Evolutionary conservation across 495 filamentous ascomycete genomes (phyloP).

Genomic region (Neurospora sp.): DNA sequence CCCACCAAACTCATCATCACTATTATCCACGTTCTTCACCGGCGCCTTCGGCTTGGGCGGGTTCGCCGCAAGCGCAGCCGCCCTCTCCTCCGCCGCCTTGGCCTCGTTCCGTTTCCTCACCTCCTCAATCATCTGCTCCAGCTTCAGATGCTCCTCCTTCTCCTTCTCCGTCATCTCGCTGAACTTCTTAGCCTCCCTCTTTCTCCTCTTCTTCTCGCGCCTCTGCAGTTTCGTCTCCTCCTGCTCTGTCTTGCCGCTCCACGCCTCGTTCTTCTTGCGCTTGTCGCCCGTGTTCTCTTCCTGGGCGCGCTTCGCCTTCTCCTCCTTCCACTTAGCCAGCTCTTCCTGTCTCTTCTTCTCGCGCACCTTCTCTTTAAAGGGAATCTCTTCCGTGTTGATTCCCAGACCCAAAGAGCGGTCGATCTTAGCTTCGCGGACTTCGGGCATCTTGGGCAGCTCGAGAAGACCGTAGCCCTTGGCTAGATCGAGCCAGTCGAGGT

Average conservation of each 20-base stretch:
- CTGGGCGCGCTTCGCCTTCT: conserved; percentile 16
- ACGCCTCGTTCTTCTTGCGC: conserved; percentile 54
- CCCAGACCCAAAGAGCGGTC: conserved; percentile 72
- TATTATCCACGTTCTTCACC: conserved; percentile 3
- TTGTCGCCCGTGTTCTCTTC: conserved; percentile 23
- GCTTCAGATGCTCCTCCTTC: conserved; percentile 54
- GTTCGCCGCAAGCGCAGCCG: conserved; percentile 42
- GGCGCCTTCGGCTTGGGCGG: conserved; percentile 37
- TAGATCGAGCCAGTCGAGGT: conserved; percentile 75
- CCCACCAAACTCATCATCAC: conserved; percentile 36
- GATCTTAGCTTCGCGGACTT: conserved; percentile 58
- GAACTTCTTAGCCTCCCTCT: conserved; percentile 56
- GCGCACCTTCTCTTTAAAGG: conserved; percentile 68
- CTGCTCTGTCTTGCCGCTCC: conserved; percentile 72
- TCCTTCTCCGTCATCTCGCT: conserved; percentile 67
- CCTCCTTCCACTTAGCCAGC: conserved; percentile 20
- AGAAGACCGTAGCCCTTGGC: conserved; percentile 73
- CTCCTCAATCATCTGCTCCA: conserved; percentile 62
- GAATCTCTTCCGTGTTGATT: conserved; percentile 56
- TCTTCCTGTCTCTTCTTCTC: conserved; percentile 59
- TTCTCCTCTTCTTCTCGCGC: conserved; percentile 63
- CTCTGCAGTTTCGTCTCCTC: conserved; percentile 55
- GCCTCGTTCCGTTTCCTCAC: conserved; percentile 50
- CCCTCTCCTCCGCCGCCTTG: conserved; percentile 31
- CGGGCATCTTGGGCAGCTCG: conserved; percentile 88